A percentile compares a stretch with the other conserved stretches of the same genome.
Evolutionary conservation across 139 green algal species (phyloP).

Genomic region (Coelastrella sp.): DNA sequence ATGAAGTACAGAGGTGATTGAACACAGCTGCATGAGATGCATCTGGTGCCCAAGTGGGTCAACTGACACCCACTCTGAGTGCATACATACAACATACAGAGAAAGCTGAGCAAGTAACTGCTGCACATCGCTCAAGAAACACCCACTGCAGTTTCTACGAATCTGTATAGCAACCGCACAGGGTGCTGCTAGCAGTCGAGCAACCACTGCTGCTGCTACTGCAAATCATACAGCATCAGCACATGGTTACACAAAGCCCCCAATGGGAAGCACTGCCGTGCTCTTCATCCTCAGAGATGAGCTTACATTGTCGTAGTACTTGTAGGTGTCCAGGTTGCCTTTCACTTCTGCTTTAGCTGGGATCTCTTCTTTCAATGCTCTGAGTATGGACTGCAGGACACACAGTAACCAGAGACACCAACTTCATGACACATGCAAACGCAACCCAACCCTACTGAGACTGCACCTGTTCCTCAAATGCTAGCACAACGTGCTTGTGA

Average conservation of each 20-base stretch:
- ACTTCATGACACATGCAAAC: background rate
- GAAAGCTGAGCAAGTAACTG: too few relatives aligned
- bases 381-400: constrained; percentile 56
- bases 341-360: constrained; percentile 62
- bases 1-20: too few relatives aligned
- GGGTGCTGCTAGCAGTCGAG: background rate
- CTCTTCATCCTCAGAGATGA: background rate
- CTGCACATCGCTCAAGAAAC: background rate
- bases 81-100: too few relatives aligned
- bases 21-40: too few relatives aligned
- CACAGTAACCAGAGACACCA: background rate
- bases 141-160: too few relatives aligned
- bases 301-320: constrained; percentile 70
- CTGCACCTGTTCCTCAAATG: too few relatives aligned
- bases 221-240: background rate
- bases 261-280: background rate
- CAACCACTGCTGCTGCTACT: constrained; percentile 18
- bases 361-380: constrained; percentile 61
- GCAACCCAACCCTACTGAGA: too few relatives aligned
- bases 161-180: too few relatives aligned
- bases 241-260: too few relatives aligned
- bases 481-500: too few relatives aligned
- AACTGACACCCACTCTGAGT: too few relatives aligned
- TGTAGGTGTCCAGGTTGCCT: constrained; percentile 67
- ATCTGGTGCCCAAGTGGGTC: too few relatives aligned